Base-by-base conservation (phyloP, 148 eudicot species). In the Salicornia ramosissima region DNA sequence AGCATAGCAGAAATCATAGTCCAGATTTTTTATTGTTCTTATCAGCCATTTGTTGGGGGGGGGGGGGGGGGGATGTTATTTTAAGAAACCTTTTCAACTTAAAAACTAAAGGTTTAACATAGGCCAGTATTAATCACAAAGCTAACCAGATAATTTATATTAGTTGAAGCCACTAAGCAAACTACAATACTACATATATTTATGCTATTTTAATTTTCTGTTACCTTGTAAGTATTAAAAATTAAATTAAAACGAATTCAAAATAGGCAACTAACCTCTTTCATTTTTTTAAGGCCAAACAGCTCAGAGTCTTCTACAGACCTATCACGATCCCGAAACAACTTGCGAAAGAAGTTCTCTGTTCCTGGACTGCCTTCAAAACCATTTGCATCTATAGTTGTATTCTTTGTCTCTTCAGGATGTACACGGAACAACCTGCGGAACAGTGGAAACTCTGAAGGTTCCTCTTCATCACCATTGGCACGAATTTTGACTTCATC, bases 351-450 rank as follows among this genome's bases (percentile, higher is more conserved):
- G 74, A 94, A 94, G 62, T 80, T 90, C 81, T 93, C 98, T 56
- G 96, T 85, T 72, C 98, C 98, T 40, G 97, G 98, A 82, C 98
- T 94, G 85, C 96, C 82, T 73, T 92, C 98, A 47, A 83, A 77
- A 57, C 78, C 75, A 88, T 73, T 80, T 68, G 84, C 80, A 73
- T 75, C 76, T 49, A 80, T 60, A 57, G 69, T 65, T 59, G 84
- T 67, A 42, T 70, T 56, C 83, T 86, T 88, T 31, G 74, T 74
- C 72, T 90, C 96, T 80, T 87, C 98, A 69, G 92, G 96, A 80
- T 88, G 92, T 59, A 88, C 85, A 40, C 96, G 92, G 56, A 94
- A 90, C 70, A 85, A 78, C 77, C 76, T 83, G 65, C 98, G 90
- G 36, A 94, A 88, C 73, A 88, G 80, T 6, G 92, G 70, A 75